A percentile compares a stretch with the other conserved stretches of the same genome.
These are phyloP conservation scores for Boletus vermiculosoides DNA, from an alignment of 768 basidiomycete species.

Conservation along the genomic window DNA sequence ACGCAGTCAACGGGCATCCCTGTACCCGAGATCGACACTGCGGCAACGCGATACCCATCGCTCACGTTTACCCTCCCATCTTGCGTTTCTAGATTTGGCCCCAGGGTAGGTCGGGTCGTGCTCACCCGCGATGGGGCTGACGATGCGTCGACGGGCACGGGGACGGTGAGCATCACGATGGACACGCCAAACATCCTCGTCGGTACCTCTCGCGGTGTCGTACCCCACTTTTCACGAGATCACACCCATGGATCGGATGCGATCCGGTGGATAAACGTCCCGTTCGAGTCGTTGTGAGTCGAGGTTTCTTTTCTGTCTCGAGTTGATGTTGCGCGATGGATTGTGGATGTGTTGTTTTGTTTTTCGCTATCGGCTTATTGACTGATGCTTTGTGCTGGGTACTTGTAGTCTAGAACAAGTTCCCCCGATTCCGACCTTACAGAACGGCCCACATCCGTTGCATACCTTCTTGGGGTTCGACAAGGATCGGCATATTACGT, in stretches of 20 bases:
- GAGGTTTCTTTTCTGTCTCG: not conserved
- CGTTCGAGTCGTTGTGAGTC: constrained; percentile 83
- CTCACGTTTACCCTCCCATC: constrained; percentile 20
- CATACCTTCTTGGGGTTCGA: constrained; percentile 64
- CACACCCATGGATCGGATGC: constrained; percentile 46
- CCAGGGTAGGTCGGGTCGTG: constrained; percentile 24
- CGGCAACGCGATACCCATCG: constrained; percentile 4
- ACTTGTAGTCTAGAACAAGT: constrained; percentile 56
- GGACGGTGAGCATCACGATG: constrained; percentile 35
- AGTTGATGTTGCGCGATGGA: not conserved
- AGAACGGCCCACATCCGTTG: constrained; percentile 50
- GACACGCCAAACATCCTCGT: constrained; percentile 63
- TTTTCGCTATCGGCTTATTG: not conserved
- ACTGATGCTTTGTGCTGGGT: not conserved
- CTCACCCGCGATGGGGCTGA: constrained; percentile 12
- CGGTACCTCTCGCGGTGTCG: constrained; percentile 66
- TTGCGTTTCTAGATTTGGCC: constrained; percentile 20
- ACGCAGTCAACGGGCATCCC: not conserved
- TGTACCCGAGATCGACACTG: not conserved
- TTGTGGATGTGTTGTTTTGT: not conserved
- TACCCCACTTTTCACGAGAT: constrained; percentile 73
- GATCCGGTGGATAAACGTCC: constrained; percentile 63
- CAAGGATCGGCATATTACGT: constrained; percentile 47
- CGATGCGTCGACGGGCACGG: not conserved
- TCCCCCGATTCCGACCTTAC: constrained; percentile 66